Evolutionary conservation across 2,329 filamentous ascomycete genomes (phyloP).

Genomic region (Xylariaceae sp.): DNA sequence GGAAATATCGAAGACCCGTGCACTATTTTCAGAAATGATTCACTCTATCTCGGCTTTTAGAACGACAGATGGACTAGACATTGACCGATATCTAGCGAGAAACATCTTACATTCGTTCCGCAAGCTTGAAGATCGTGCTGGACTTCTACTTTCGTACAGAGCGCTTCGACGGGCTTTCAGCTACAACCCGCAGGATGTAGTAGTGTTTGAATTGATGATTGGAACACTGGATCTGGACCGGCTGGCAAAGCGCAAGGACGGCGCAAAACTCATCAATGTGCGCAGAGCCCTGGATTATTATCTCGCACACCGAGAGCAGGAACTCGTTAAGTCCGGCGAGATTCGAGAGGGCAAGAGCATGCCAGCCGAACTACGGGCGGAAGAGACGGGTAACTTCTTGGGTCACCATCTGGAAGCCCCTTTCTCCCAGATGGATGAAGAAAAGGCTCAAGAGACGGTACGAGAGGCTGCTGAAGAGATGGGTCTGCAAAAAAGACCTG

Average conservation of each 20-base stretch:
- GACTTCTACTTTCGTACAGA: slow-evolving; percentile 43
- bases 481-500: slow-evolving; percentile 15
- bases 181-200: slow-evolving; percentile 42
- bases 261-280: slow-evolving; percentile 39
- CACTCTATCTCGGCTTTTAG: slow-evolving; percentile 44
- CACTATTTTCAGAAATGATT: slow-evolving; percentile 47
- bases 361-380: slow-evolving; percentile 32
- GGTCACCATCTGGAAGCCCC: slow-evolving; percentile 34
- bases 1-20: slow-evolving; percentile 36
- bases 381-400: slow-evolving; percentile 42
- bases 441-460: slow-evolving; percentile 4
- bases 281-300: slow-evolving; percentile 41
- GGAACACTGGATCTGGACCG: slow-evolving; percentile 40
- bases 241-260: slow-evolving; percentile 35
- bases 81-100: slow-evolving; percentile 46
- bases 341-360: slow-evolving; percentile 31
- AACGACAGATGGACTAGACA: slow-evolving; percentile 28
- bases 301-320: slow-evolving; percentile 27
- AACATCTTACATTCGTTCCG: slow-evolving; percentile 50
- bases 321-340: slow-evolving; percentile 24
- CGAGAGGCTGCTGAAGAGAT: slow-evolving; percentile 21
- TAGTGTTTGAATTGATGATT: slow-evolving; percentile 45
- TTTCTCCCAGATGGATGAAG: slow-evolving; percentile 5
- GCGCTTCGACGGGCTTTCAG: slow-evolving; percentile 40
- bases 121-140: slow-evolving; percentile 40